These are phyloP conservation scores for Colletotrichum sp. DNA, from an alignment of 2,329 filamentous ascomycete species.

Conservation along the genomic window DNA sequence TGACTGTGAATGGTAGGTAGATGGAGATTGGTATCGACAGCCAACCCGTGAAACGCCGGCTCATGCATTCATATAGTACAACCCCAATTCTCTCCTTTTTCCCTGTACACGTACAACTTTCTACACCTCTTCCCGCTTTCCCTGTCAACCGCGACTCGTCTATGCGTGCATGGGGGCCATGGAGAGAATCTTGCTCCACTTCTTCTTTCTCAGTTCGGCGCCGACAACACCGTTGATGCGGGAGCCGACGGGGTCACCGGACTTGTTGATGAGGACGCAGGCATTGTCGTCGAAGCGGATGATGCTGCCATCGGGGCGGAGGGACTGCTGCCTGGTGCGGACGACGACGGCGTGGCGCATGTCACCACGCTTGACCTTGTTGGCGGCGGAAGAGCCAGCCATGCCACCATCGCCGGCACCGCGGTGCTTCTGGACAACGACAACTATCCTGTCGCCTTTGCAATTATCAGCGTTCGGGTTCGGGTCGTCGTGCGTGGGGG, in stretches of 20 bases:
- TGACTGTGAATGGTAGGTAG: conserved; percentile 3
- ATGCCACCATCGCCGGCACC: conserved; percentile 75
- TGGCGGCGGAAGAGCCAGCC: conserved; percentile 75
- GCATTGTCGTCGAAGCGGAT: conserved; percentile 98
- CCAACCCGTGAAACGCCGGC: conserved; percentile 18
- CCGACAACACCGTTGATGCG: conserved; percentile 93
- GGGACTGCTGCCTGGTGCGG: conserved; percentile 85
- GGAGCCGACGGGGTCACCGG: conserved; percentile 92
- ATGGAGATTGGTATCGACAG: conserved; percentile 20
- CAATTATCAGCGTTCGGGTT: conserved; percentile 55
- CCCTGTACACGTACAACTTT: conserved; percentile 13
- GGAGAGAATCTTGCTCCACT: conserved; percentile 98
- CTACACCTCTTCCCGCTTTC: neutral
- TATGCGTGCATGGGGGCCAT: conserved; percentile 78
- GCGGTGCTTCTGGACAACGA: conserved; percentile 96
- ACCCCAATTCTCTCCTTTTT: neutral
- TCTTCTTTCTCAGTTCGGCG: conserved; percentile 84
- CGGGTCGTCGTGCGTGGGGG: neutral
- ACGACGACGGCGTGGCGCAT: conserved; percentile 96
- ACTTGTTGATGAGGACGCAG: conserved; percentile 96
- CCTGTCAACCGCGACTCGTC: conserved; percentile 18
- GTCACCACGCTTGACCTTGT: conserved; percentile 96
- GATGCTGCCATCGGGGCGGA: conserved; percentile 86
- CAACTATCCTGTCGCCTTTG: conserved; percentile 92
- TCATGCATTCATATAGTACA: conserved; percentile 22